phyloP scores from a whole-genome alignment of 148 eudicot species.

The Gaultheria prostrata region DNA sequence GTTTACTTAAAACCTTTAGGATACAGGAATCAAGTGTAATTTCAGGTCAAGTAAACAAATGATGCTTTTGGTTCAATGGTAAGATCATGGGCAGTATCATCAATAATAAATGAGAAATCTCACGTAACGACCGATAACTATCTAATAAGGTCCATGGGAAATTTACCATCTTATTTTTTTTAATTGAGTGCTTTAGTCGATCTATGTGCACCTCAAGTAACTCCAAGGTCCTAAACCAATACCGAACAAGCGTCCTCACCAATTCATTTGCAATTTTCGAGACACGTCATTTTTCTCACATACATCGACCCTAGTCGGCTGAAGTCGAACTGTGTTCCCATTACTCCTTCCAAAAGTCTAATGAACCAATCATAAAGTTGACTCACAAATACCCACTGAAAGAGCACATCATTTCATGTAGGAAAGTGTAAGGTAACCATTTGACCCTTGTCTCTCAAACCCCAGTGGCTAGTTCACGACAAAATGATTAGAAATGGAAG shows the following conservation, averaged over 20 bases:
- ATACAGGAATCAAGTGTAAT: not conserved
- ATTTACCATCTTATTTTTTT: not conserved
- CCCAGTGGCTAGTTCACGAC: not conserved
- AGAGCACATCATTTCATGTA: not conserved
- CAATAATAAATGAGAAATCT: not conserved
- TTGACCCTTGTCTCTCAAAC: not conserved
- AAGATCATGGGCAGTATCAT: not conserved
- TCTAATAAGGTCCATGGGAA: not conserved
- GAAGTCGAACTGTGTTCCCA: not conserved
- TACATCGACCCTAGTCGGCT: not conserved
- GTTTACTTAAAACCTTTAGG: not conserved
- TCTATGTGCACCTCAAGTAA: too few relatives aligned
- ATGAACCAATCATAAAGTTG: not conserved
- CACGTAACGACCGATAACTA: not conserved
- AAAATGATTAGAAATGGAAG: not conserved
- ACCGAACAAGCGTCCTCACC: not conserved
- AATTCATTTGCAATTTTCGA: not conserved
- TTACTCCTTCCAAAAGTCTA: not conserved
- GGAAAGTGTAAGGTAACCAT: conserved; percentile 1
- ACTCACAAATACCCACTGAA: conserved; percentile 6
- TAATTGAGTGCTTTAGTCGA: not conserved
- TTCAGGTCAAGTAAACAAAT: not conserved
- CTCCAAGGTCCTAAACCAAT: too few relatives aligned
- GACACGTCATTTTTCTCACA: too few relatives aligned
- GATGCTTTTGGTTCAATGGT: not conserved